These are phyloP conservation scores for Meyerozyma sp. DNA, from an alignment of 1,139 yeast genomes.

Conservation along the genomic window DNA sequence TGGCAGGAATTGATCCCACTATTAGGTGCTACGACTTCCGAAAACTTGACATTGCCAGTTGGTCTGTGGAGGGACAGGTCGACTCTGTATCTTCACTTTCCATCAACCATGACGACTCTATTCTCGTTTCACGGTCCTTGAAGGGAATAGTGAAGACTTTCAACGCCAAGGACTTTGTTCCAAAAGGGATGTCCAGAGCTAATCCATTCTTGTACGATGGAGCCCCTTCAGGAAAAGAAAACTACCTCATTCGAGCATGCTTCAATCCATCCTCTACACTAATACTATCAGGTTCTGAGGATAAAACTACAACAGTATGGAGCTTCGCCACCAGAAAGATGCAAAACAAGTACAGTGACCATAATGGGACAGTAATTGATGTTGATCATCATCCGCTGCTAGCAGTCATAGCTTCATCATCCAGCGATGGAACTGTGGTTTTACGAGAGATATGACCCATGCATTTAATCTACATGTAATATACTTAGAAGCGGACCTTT, in stretches of 20 bases:
- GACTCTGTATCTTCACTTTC: constrained; percentile 51
- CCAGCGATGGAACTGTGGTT: constrained; percentile 47
- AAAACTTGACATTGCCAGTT: constrained; percentile 31
- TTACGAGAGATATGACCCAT: constrained; percentile 27
- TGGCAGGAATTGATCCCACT: constrained; percentile 65
- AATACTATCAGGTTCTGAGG: constrained; percentile 60
- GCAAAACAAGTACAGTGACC: constrained; percentile 50
- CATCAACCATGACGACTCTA: constrained; percentile 44
- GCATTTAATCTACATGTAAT: background rate
- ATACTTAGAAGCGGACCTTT: constrained; percentile 20
- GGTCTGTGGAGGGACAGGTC: constrained; percentile 42
- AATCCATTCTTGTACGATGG: constrained; percentile 52
- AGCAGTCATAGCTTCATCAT: constrained; percentile 37
- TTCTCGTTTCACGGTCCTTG: constrained; percentile 50
- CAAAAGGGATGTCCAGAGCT: constrained; percentile 32
- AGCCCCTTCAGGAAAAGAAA: constrained; percentile 52
- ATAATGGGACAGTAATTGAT: constrained; percentile 56
- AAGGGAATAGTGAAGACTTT: constrained; percentile 55
- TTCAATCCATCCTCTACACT: constrained; percentile 33
- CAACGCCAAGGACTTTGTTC: constrained; percentile 44
- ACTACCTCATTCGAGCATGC: constrained; percentile 43
- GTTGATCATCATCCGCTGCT: constrained; percentile 42
- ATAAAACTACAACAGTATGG: constrained; percentile 57
- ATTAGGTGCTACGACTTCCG: constrained; percentile 55
- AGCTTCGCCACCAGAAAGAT: constrained; percentile 48